A percentile compares a stretch with the other conserved stretches of the same genome.
phyloP scores from a whole-genome alignment of 2,329 filamentous ascomycete genomes.

The Aspergillus bombycis region DNA sequence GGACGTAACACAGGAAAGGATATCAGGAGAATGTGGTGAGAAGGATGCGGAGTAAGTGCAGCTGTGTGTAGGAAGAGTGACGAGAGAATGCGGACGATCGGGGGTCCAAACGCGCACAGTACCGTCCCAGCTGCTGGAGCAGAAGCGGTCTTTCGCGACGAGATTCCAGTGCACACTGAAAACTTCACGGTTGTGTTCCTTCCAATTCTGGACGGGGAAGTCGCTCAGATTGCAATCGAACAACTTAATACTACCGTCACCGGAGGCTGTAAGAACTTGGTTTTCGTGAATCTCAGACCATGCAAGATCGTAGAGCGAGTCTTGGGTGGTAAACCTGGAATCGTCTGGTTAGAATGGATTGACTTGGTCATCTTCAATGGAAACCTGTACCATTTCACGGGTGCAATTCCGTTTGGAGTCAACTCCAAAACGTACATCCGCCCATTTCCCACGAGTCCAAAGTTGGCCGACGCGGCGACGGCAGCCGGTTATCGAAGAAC shows the following conservation, averaged over 20 bases:
- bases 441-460: conserved; percentile 95
- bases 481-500: conserved; percentile 96
- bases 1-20: conserved; percentile 84
- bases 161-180: conserved; percentile 94
- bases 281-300: conserved; percentile 98
- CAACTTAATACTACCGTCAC: conserved; percentile 92
- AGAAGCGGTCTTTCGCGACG: conserved; percentile 85
- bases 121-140: conserved; percentile 93
- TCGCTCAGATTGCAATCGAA: conserved; percentile 81
- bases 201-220: conserved; percentile 88
- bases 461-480: conserved; percentile 89
- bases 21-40: conserved; percentile 80
- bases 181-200: conserved; percentile 90
- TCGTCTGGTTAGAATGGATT: conserved; percentile 10
- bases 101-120: conserved; percentile 96
- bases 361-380: neutral
- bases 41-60: conserved; percentile 95
- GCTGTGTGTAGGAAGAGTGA: conserved; percentile 85
- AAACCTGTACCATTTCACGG: conserved; percentile 73
- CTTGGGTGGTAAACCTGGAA: conserved; percentile 88
- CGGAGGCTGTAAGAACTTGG: conserved; percentile 84
- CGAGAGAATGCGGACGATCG: conserved; percentile 70
- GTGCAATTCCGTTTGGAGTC: conserved; percentile 78
- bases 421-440: conserved; percentile 82
- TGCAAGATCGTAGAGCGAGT: conserved; percentile 89